Evolutionary conservation across 768 basidiomycete species (phyloP).

Genomic region (Zangia roseola): DNA sequence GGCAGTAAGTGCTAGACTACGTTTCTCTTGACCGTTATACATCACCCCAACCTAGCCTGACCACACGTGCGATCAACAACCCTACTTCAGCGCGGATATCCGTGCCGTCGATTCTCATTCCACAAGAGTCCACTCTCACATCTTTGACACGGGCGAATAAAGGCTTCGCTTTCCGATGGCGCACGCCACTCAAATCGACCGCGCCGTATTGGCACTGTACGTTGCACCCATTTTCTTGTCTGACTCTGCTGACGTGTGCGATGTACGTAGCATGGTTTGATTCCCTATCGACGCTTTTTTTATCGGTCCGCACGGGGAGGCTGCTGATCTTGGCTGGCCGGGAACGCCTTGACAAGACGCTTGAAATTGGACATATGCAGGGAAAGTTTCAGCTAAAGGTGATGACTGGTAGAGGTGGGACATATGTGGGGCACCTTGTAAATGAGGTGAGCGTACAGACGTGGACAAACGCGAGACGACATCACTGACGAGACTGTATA

Average conservation of each 20-base stretch:
- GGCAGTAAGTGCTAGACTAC: constrained; percentile 74
- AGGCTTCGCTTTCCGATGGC: constrained; percentile 58
- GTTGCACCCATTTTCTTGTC: constrained; percentile 17
- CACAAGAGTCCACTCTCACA: constrained; percentile 38
- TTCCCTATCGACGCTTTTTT: constrained; percentile 76
- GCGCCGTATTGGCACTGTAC: constrained; percentile 88
- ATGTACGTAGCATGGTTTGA: constrained; percentile 84
- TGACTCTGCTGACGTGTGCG: background rate
- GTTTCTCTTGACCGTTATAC: background rate
- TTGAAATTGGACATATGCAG: constrained; percentile 98
- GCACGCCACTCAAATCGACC: constrained; percentile 79
- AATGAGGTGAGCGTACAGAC: constrained; percentile 67
- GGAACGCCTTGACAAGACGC: constrained; percentile 86
- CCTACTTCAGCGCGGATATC: constrained; percentile 82
- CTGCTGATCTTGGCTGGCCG: constrained; percentile 90
- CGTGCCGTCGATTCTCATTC: constrained; percentile 73
- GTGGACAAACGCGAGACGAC: no score
- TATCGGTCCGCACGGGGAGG: constrained; percentile 75
- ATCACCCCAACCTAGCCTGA: constrained; percentile 48
- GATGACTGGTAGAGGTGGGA: constrained; percentile 48
- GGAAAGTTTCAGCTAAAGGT: constrained; percentile 95
- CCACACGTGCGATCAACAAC: constrained; percentile 82
- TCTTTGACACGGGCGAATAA: constrained; percentile 27
- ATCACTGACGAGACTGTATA: constrained; percentile 27
- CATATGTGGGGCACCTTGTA: constrained; percentile 80